Conservation (phyloP, 805 yeast genomes). For the Yamadazyma ubonensis region DNA sequence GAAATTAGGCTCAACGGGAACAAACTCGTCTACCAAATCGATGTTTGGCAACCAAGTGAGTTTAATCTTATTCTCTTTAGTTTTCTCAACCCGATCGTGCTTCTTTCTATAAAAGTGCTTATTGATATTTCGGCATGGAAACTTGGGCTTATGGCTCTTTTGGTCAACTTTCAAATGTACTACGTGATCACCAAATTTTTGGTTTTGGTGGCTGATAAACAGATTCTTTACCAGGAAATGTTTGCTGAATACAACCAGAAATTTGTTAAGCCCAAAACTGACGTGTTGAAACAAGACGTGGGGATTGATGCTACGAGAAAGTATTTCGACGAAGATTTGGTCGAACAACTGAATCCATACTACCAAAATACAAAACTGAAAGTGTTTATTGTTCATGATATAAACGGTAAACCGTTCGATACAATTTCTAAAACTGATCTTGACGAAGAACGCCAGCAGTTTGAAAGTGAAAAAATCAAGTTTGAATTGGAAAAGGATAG, state of each 20-base stretch:
- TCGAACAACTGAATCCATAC: slow-evolving; percentile 26
- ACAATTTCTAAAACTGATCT: slow-evolving; percentile 11
- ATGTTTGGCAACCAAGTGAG: slow-evolving; percentile 66
- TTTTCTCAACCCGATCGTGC: slow-evolving; percentile 58
- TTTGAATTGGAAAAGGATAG: slow-evolving; percentile 17
- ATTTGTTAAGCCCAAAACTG: slow-evolving; percentile 56
- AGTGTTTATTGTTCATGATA: slow-evolving; percentile 53
- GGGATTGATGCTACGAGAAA: slow-evolving; percentile 55
- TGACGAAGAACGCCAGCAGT: slow-evolving; percentile 13
- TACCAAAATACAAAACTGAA: slow-evolving; percentile 32
- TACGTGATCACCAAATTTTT: slow-evolving; percentile 47
- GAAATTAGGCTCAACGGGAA: slow-evolving; percentile 18
- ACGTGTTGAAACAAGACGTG: slow-evolving; percentile 55
- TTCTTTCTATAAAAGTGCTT: slow-evolving; percentile 41
- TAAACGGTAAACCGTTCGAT: slow-evolving; percentile 34
- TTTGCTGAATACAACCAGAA: slow-evolving; percentile 63
- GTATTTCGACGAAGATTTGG: slow-evolving; percentile 14
- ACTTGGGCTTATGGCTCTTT: slow-evolving; percentile 22
- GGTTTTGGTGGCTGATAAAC: slow-evolving; percentile 54
- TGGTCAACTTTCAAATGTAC: slow-evolving; percentile 33
- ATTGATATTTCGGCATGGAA: slow-evolving; percentile 27
- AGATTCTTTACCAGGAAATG: slow-evolving; percentile 57
- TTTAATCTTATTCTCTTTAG: slow-evolving; percentile 52
- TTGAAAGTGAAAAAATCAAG: slow-evolving; percentile 15
- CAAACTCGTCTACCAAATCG: slow-evolving; percentile 52